Evolutionary conservation across 1,284 basidiomycete genomes (phyloP).

Genomic region (Chalciporus sp.): DNA sequence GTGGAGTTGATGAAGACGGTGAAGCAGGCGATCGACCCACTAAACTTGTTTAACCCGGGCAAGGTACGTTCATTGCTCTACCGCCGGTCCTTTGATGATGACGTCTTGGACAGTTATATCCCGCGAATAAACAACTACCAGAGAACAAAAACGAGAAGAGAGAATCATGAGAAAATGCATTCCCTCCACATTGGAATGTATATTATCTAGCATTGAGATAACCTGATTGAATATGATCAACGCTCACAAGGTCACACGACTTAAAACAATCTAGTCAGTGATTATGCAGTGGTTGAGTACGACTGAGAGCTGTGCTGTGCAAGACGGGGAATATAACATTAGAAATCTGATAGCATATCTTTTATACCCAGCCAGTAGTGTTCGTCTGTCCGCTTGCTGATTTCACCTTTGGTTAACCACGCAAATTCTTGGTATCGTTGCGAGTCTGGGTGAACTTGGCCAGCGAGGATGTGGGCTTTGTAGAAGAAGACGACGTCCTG

Average conservation of each 20-base stretch:
- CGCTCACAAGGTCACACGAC: neutral
- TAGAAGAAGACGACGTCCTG: conserved; percentile 71
- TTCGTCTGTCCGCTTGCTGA: conserved; percentile 61
- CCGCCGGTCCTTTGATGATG: conserved; percentile 2
- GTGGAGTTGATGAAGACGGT: conserved; percentile 80
- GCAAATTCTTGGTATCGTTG: conserved; percentile 73
- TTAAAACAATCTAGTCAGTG: neutral
- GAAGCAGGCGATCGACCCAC: conserved; percentile 75
- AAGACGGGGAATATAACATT: conserved; percentile 16
- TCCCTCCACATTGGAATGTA: no score
- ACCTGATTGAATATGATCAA: no score
- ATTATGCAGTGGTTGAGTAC: neutral
- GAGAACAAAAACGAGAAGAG: neutral
- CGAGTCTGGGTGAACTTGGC: conserved; percentile 62
- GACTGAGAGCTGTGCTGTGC: neutral
- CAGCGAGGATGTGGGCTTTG: conserved; percentile 83
- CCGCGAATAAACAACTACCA: conserved; percentile 4
- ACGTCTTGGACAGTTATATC: conserved; percentile 21
- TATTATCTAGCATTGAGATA: no score
- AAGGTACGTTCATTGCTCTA: conserved; percentile 50
- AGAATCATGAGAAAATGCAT: neutral
- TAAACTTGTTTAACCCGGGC: conserved; percentile 80
- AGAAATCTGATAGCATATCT: conserved; percentile 75
- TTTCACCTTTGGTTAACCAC: conserved; percentile 90
- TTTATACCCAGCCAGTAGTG: conserved; percentile 78